Evolutionary conservation across 768 basidiomycete species (phyloP).

Genomic region (Phlebiopsis gigantea): DNA sequence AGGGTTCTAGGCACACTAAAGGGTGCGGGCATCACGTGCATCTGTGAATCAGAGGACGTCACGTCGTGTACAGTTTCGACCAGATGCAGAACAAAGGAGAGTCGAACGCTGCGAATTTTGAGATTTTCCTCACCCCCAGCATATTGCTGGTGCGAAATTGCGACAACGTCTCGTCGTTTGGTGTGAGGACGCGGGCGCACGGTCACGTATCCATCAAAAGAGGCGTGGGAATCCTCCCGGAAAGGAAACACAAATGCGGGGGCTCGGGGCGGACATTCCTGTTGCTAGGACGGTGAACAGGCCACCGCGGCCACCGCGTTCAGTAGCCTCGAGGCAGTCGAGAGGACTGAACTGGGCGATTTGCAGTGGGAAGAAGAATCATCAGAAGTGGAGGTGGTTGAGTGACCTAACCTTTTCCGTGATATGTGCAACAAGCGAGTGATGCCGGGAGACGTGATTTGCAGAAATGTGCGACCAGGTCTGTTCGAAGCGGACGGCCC

Average conservation of each 20-base stretch:
- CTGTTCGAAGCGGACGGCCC: background rate
- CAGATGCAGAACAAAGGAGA: background rate
- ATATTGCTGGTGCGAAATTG: background rate
- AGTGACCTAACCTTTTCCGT: background rate
- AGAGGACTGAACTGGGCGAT: background rate
- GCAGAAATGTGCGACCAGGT: background rate
- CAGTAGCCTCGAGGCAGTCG: background rate
- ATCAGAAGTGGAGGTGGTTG: background rate
- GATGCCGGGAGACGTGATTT: slow-evolving; percentile 4
- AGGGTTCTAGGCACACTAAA: background rate
- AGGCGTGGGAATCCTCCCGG: background rate
- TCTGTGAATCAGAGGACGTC: background rate
- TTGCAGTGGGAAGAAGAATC: background rate
- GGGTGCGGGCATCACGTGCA: background rate
- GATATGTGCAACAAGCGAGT: slow-evolving; percentile 1
- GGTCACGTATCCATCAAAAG: background rate
- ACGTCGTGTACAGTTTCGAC: background rate
- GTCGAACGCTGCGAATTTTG: background rate
- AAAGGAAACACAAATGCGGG: slow-evolving; percentile 2
- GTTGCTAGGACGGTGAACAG: background rate
- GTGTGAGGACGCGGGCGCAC: background rate
- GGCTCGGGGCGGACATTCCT: background rate
- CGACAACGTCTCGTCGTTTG: background rate
- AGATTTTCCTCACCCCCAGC: too few species aligned
- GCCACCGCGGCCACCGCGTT: background rate